Evolutionary conservation across 495 filamentous ascomycete genomes (phyloP), one percentile per base, ranked within the genome.

Genomic region (Lineolata rhizophorae): DNA sequence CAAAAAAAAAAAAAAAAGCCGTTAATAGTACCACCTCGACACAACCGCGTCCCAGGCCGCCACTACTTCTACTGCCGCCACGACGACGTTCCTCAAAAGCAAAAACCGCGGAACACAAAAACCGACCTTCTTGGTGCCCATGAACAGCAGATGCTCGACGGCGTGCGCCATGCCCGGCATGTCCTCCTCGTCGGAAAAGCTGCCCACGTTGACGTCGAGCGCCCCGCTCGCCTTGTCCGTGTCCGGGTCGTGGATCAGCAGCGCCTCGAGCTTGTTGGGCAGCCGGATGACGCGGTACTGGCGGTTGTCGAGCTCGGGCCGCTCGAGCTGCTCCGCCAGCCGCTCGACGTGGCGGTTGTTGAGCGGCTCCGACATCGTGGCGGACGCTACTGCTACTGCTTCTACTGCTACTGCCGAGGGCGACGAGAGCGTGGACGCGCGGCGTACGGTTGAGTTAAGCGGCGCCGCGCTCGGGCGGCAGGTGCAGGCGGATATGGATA

Each of bases 151-250:
- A 65, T 94, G 70, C 51, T 93, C 83, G 25, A 92, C 76, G 1
- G 78, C 79, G 55, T 93, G 84, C 8, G 77, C 80, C 63, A 82
- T 78, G 19, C 84, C 90, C n/a, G 81, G 82, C 68, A 95, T 76
- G 42, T 82, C 75, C 47, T 77, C 70, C 40, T 70, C 63, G 46
- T 99, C 87, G 45, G 79, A 87, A 53, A 91, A 95, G 52, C 76
- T 91, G 18, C 87, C 87, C 5, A 90, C 87, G 54, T 92, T 83
- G 47, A 95, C 82, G 52, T 94, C 90, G 47, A 94, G 65, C 20
- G 84, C 79, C 14, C 83, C 90, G 44, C 80, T 85, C 36, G 84
- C 83, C 63, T 95, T 99, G 57, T 99, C 87, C 3, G 85, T 91
- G 30, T 91, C 77, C 4, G 78, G 69, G 51, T 99, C 87, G 52